A percentile compares a stretch with the other conserved stretches of the same genome.
phyloP scores from a whole-genome alignment of 2,329 filamentous ascomycete genomes.

The Camillea tinctor region DNA sequence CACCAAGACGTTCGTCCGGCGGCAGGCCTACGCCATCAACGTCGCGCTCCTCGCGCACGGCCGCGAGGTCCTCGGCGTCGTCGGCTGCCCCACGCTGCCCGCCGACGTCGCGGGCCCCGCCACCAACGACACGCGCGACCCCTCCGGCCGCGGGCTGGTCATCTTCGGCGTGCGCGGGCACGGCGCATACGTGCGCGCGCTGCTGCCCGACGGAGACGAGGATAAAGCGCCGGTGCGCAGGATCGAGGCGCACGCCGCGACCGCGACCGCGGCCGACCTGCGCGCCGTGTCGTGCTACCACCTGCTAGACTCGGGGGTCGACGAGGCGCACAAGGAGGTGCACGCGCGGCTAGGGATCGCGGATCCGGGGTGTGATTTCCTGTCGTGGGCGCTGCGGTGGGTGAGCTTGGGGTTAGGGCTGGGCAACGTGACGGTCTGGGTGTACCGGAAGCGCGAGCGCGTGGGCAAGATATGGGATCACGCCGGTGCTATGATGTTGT shows the following conservation, averaged over 20 bases:
- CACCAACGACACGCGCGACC: slow-evolving; percentile 44
- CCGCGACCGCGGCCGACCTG: slow-evolving; percentile 27
- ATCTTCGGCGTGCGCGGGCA: slow-evolving; percentile 49
- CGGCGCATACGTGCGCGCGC: slow-evolving; percentile 47
- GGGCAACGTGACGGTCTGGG: slow-evolving; percentile 55
- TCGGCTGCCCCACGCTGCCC: slow-evolving; percentile 47
- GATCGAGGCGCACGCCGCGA: slow-evolving; percentile 33
- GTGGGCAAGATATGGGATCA: slow-evolving; percentile 60
- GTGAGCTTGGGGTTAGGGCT: slow-evolving; percentile 50
- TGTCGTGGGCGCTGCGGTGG: slow-evolving; percentile 59
- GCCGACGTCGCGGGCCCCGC: slow-evolving; percentile 39
- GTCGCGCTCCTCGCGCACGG: slow-evolving; percentile 51
- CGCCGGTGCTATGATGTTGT: slow-evolving; percentile 58
- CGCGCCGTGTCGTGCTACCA: slow-evolving; percentile 48
- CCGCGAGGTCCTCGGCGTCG: slow-evolving; percentile 48
- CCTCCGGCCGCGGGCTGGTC: slow-evolving; percentile 45
- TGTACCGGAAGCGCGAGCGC: slow-evolving; percentile 49
- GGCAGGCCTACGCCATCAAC: slow-evolving; percentile 58
- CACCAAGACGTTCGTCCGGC: slow-evolving; percentile 54
- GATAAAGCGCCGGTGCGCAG: slow-evolving; percentile 27
- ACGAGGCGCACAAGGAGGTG: slow-evolving; percentile 45
- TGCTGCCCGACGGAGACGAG: slow-evolving; percentile 26
- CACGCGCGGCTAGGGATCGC: slow-evolving; percentile 41
- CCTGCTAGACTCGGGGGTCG: slow-evolving; percentile 47
- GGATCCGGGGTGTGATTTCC: slow-evolving; percentile 50